Evolutionary conservation across 192 early-diverging fungal species (phyloP).

Genomic region (Coemansia sp.): DNA sequence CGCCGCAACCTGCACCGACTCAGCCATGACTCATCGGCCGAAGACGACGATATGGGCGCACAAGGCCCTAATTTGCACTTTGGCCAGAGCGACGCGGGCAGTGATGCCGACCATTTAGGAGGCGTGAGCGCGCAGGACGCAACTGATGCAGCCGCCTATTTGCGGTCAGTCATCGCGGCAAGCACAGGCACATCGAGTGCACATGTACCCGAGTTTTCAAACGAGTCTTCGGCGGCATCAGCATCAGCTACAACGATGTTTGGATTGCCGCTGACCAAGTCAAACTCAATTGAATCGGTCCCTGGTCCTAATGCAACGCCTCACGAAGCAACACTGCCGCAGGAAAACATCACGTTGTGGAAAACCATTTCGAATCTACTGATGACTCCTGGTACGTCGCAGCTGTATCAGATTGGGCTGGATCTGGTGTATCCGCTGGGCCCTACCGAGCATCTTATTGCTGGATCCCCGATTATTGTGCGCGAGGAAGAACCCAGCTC

Average conservation of each 20-base stretch:
- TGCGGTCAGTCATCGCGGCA: slow-evolving; percentile 26
- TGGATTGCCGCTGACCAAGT: slow-evolving; percentile 24
- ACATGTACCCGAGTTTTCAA: slow-evolving; percentile 9
- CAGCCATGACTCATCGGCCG: slow-evolving; percentile 34
- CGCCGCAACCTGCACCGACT: slow-evolving; percentile 16
- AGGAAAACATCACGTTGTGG: slow-evolving; percentile 43
- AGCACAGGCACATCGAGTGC: slow-evolving; percentile 5
- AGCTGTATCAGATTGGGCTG: slow-evolving; percentile 49
- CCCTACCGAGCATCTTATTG: slow-evolving; percentile 83
- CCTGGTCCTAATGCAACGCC: slow-evolving; percentile 6
- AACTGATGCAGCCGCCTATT: slow-evolving; percentile 13
- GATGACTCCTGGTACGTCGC: slow-evolving; percentile 32
- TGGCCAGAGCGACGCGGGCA: slow-evolving; percentile 44
- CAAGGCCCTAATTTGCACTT: slow-evolving; percentile 52
- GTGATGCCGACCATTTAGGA: slow-evolving; percentile 30
- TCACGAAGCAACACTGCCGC: slow-evolving; percentile 8
- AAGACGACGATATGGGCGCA: slow-evolving; percentile 37
- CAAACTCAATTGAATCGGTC: slow-evolving; percentile 27
- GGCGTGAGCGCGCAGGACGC: slow-evolving; percentile 20
- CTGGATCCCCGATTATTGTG: slow-evolving; percentile 81
- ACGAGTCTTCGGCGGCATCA: slow-evolving; percentile 19
- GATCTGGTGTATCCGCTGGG: slow-evolving; percentile 52
- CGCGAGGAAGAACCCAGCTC: slow-evolving; percentile 91
- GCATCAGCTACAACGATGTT: slow-evolving; percentile 12
- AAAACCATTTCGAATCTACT: slow-evolving; percentile 47